These are phyloP conservation scores for Rhodomyrtus tomentosa DNA, from an alignment of 345 rosid species.

Conservation along the genomic window DNA sequence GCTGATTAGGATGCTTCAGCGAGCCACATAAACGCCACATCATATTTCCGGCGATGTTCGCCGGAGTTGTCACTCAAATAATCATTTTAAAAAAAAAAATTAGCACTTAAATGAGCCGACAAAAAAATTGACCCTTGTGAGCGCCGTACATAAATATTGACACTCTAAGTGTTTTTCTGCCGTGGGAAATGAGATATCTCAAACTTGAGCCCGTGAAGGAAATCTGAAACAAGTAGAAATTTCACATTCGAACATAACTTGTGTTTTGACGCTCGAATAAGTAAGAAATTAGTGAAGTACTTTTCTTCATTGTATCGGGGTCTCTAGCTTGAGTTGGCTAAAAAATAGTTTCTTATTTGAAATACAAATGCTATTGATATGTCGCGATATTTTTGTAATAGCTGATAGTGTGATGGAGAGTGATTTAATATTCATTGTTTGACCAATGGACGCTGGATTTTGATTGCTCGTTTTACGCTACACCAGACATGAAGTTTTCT, in stretches of 20 bases:
- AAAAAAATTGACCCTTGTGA: too few species aligned
- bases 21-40: too few species aligned
- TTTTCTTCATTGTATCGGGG: neutral
- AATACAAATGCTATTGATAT: neutral
- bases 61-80: too few species aligned
- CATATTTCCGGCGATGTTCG: too few species aligned
- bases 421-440: neutral
- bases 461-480: neutral
- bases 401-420: neutral
- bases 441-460: neutral
- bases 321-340: neutral
- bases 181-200: neutral
- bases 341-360: neutral
- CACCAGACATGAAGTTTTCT: neutral
- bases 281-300: neutral
- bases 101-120: too few species aligned
- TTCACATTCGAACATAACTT: neutral
- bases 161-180: too few species aligned
- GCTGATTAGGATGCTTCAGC: too few species aligned
- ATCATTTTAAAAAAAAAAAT: too few species aligned
- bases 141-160: too few species aligned
- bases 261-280: neutral
- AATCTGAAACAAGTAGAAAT: neutral
- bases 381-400: neutral
- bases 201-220: neutral